A percentile compares a stretch with the other conserved stretches of the same genome.
phyloP scores from a whole-genome alignment of 257 asterid genomes.

The Solanum sitiens region DNA sequence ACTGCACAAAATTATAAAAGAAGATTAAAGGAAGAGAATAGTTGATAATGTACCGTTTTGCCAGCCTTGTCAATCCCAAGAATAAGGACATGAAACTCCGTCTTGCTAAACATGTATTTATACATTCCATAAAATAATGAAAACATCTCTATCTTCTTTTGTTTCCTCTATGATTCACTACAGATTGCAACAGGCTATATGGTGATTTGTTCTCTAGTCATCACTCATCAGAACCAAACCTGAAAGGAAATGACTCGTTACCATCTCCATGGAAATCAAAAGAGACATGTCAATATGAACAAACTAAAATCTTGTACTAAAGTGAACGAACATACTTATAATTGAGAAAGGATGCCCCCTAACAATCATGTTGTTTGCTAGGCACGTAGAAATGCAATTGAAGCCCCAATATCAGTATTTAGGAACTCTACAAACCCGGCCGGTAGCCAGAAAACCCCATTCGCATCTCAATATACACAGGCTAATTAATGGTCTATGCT shows the following conservation, averaged over 20 bases:
- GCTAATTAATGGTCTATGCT: not conserved
- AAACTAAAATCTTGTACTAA: not conserved
- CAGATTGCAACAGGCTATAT: not conserved
- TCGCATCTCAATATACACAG: not conserved
- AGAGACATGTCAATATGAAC: not conserved
- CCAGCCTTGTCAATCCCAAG: slow-evolving; percentile 97
- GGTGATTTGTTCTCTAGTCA: not conserved
- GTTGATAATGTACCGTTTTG: slow-evolving; percentile 46
- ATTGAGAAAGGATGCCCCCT: not conserved
- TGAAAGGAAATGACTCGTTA: not conserved
- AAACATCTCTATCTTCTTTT: slow-evolving; percentile 46
- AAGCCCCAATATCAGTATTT: not conserved
- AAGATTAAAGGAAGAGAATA: not conserved
- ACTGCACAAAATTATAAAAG: not conserved
- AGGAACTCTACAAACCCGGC: not conserved
- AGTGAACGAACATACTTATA: not conserved
- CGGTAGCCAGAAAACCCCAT: not conserved
- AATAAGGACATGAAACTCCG: slow-evolving; percentile 85
- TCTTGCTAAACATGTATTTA: slow-evolving; percentile 76
- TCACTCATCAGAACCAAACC: not conserved
- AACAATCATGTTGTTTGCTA: not conserved
- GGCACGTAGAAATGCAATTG: not conserved
- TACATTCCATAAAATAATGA: slow-evolving; percentile 79
- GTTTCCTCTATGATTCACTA: slow-evolving; percentile 4
- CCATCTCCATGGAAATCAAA: not conserved